Evolutionary conservation across 2,329 filamentous ascomycete species (phyloP), one percentile per base, ranked within the genome.

Genomic region (Neoarthrinium moseri): DNA sequence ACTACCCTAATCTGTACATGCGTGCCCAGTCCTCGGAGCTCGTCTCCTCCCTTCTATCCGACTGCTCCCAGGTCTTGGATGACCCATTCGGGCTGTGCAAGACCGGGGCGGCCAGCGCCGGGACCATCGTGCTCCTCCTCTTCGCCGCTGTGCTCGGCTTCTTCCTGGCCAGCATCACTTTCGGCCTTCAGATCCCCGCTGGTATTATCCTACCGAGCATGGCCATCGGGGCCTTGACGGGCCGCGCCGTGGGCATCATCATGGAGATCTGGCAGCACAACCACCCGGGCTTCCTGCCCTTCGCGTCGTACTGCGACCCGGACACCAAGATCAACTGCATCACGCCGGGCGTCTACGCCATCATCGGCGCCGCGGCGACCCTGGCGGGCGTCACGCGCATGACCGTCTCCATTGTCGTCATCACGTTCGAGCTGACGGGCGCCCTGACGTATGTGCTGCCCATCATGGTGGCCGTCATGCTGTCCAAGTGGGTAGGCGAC

Each of bases 391-490:
- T 95, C 27, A 97, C 92, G 15, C 83, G 92, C 55, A 95, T 99
- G 84, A 99, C 94, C 0, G 91, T 96, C 10, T 96, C 91, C 11
- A 96, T 99, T 55, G 92, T 99, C 4, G 94, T 97, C 59, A 99
- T 99, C 70, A 96, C 96, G 87, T 99, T 99, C 61, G 94, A 99
- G 72, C 84, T 99, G 46, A 99, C 94, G 0, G 94, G 94, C 43
- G 94, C 94, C 2, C 78, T 99, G 22, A 95, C 91, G 1, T 97
- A 97, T 62, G 92, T 99, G 39, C 81, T 99, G 6, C 94, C 94
- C 45, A 99, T 97, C 66, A 99, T 99, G 94, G 89, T 99, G 53
- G 91, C 91, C 34, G 94, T 99, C 61, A 95, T 99, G 91, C 78
- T 97, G 35, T 89, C 89, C 51, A 99, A 99, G 71, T 99, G 94